Evolutionary conservation across 139 green algal genomes (phyloP).

Genomic region (Chlorella sp.): DNA sequence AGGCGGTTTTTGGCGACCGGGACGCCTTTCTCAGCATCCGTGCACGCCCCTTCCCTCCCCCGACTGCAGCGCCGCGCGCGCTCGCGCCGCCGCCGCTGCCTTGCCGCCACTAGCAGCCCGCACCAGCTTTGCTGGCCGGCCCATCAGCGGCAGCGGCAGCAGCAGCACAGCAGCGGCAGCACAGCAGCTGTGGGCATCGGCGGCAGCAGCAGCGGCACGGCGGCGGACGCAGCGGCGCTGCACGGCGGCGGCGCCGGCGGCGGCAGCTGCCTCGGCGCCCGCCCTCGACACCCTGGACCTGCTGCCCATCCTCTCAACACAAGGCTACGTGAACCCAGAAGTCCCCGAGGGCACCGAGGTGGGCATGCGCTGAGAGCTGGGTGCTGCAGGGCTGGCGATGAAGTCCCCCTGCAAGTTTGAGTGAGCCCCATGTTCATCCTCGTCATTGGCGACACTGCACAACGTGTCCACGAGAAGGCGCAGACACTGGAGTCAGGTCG

Average conservation of each 20-base stretch:
- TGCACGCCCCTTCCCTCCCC: too few relatives aligned
- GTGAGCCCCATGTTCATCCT: too few relatives aligned
- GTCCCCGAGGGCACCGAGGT: slow-evolving; percentile 27
- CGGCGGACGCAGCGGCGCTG: neutral
- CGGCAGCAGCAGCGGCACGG: neutral
- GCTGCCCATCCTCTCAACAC: neutral
- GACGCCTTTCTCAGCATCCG: too few relatives aligned
- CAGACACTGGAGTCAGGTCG: too few relatives aligned
- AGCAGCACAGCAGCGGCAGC: too few relatives aligned
- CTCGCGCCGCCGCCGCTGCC: neutral
- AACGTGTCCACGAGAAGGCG: too few relatives aligned
- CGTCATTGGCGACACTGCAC: too few relatives aligned
- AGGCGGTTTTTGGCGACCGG: too few relatives aligned
- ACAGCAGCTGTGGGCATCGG: neutral
- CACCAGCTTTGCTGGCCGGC: neutral
- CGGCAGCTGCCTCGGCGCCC: neutral
- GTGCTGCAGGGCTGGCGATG: too few relatives aligned
- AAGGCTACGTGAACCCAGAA: slow-evolving; percentile 19
- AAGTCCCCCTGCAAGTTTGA: too few relatives aligned
- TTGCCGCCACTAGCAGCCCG: neutral
- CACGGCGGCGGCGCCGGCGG: neutral
- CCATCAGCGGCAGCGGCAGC: neutral
- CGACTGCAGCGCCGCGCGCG: neutral
- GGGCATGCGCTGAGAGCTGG: neutral
- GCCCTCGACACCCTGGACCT: slow-evolving; percentile 17